phyloP scores from a whole-genome alignment of 1,284 basidiomycete genomes.

The Chiua sp. region DNA sequence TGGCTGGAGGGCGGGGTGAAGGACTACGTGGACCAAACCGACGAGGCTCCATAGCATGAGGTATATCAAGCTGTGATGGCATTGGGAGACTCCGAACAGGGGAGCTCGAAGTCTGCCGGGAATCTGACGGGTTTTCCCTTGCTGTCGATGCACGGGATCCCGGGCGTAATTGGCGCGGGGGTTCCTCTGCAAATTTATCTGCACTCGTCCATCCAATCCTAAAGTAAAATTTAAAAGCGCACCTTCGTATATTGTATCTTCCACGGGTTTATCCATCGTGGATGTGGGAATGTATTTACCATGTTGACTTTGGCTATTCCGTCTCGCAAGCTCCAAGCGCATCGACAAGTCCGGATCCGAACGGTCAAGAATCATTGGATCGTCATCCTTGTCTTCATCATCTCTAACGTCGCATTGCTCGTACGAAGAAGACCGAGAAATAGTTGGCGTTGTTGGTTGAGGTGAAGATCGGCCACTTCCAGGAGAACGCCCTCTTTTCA shows the following conservation, averaged over 20 bases:
- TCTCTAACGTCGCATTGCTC: constrained; percentile 46
- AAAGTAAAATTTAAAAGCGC: constrained; percentile 17
- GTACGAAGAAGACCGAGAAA: constrained; percentile 49
- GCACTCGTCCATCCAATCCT: not conserved
- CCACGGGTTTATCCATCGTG: constrained; percentile 51
- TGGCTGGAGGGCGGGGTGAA: constrained; percentile 63
- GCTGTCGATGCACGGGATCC: constrained; percentile 54
- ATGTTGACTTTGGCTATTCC: constrained; percentile 80
- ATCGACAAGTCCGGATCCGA: constrained; percentile 77
- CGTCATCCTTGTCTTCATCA: constrained; percentile 51
- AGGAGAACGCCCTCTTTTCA: constrained; percentile 63
- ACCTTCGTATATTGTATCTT: constrained; percentile 81
- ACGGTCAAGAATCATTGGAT: constrained; percentile 48
- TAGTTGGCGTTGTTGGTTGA: constrained; percentile 36
- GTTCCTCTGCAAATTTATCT: constrained; percentile 55
- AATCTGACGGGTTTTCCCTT: constrained; percentile 45
- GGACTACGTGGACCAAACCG: constrained; percentile 74
- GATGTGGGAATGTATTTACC: constrained; percentile 46
- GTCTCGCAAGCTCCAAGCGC: constrained; percentile 78
- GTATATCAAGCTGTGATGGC: constrained; percentile 38
- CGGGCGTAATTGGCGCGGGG: constrained; percentile 56
- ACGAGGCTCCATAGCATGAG: constrained; percentile 56
- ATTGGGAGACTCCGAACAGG: constrained; percentile 25
- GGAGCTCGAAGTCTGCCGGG: constrained; percentile 43
- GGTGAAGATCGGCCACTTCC: constrained; percentile 45